A percentile compares a stretch with the other conserved stretches of the same genome.
phyloP scores from a whole-genome alignment of 441 rosid genomes.

The Jatropha podagrica region DNA sequence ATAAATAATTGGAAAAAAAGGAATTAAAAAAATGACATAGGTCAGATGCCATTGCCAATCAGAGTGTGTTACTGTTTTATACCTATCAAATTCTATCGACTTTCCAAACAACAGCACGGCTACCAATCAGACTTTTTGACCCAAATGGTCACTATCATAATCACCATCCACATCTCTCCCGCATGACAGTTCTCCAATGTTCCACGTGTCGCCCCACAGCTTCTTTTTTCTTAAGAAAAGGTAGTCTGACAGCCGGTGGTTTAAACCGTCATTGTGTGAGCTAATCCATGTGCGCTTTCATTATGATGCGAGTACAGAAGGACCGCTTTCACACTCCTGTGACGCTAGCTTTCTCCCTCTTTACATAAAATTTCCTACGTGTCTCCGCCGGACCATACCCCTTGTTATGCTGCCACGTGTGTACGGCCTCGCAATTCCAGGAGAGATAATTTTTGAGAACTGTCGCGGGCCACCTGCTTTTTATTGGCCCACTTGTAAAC shows the following conservation, averaged over 20 bases:
- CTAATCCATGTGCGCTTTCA: slow-evolving; percentile 12
- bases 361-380: not conserved
- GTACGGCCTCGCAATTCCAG: not conserved
- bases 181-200: not conserved
- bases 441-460: not conserved
- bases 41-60: not conserved
- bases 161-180: not conserved
- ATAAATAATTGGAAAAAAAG: no score
- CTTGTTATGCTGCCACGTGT: slow-evolving; percentile 11
- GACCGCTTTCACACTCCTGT: not conserved
- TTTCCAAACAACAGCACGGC: not conserved
- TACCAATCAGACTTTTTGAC: not conserved
- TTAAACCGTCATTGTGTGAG: not conserved
- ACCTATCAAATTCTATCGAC: not conserved
- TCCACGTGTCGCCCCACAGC: not conserved
- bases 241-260: slow-evolving; percentile 1
- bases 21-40: not conserved
- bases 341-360: slow-evolving; percentile 8
- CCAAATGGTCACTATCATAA: not conserved
- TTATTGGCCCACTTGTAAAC: slow-evolving; percentile 9
- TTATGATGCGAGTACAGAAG: not conserved
- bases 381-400: slow-evolving; percentile 4
- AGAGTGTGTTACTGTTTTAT: not conserved
- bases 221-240: not conserved
- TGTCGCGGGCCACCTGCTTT: not conserved